Conservation (phyloP, 345 rosid genomes). For the Camelina sativa region DNA sequence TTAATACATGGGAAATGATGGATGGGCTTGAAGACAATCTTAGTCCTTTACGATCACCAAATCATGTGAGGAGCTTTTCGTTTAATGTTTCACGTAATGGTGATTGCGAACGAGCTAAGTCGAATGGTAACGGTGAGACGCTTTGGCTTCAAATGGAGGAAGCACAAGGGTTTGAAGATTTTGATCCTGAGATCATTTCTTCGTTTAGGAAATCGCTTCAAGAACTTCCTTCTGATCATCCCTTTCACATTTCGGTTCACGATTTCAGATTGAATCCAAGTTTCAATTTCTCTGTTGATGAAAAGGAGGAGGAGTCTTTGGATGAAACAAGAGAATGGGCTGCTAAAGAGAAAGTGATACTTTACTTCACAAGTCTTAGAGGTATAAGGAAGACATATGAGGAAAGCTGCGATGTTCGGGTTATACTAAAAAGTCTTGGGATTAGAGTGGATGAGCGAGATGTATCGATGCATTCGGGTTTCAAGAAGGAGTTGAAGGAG, state of each 20-base stretch:
- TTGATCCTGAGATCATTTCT: slow-evolving; percentile 68
- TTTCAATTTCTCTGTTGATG: not conserved
- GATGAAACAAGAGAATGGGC: not conserved
- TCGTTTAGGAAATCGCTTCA: slow-evolving; percentile 63
- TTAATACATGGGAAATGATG: slow-evolving; percentile 95
- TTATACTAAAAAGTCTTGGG: slow-evolving; percentile 61
- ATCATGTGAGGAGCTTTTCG: slow-evolving; percentile 73
- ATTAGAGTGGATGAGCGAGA: slow-evolving; percentile 78
- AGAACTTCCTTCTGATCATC: slow-evolving; percentile 61
- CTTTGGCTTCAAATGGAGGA: slow-evolving; percentile 62
- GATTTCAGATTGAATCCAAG: slow-evolving; percentile 34
- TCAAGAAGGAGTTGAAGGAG: slow-evolving; percentile 74
- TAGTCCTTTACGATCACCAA: slow-evolving; percentile 52
- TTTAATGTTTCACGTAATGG: slow-evolving; percentile 52
- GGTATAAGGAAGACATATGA: slow-evolving; percentile 90
- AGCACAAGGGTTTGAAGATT: slow-evolving; percentile 47
- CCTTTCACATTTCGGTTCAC: slow-evolving; percentile 54
- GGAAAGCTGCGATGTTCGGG: slow-evolving; percentile 71
- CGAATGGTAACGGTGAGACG: slow-evolving; percentile 43
- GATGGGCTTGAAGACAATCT: slow-evolving; percentile 78
- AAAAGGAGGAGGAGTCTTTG: slow-evolving; percentile 27
- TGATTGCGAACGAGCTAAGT: slow-evolving; percentile 44
- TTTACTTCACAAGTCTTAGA: slow-evolving; percentile 84
- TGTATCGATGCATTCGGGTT: slow-evolving; percentile 90
- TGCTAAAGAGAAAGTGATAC: slow-evolving; percentile 58